Evolutionary conservation across 2,329 filamentous ascomycete genomes (phyloP), one percentile per base, ranked within the genome.

Genomic region (Fusarium austroafricanum): DNA sequence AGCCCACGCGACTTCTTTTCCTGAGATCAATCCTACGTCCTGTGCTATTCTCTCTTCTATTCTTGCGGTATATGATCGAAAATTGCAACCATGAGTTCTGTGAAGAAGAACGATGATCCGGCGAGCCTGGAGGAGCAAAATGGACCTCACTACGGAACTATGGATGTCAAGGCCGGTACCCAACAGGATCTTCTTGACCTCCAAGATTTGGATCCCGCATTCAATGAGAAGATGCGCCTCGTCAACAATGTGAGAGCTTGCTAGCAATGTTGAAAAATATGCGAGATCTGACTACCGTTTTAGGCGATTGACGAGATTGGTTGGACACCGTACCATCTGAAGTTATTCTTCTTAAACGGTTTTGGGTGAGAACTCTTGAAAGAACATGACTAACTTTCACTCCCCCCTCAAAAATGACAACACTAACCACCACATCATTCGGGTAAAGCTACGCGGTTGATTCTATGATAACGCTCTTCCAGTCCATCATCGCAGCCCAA

Each of bases 191-290:
- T 56, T 3, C 53, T 54, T 0, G 38, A 57, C n/a, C 1, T 57
- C 0, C 21, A 54, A 2, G 54, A 57, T 23, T 28, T 57, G 0
- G 54, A 57, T 11, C 54, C 54, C 7, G 54, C 54, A 4, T 57
- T 57, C 21, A 43, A 57, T 70, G 84, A 84, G 39, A 91, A 92
- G 76, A 92, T 91, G 88, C 84, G 89, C 69, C 80, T 92, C 28
- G 84, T 92, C 61, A 92, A 92, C 74, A 85, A 92, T 76, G 87
- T 87, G 23, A 38, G 52, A 26, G 9, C 6, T 26, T 8, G 9
- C 9, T 8, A 5, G 2, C 26, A 26, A 26, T 8, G 9, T 26
- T 26, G 7, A 5, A 6, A 1, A 17, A 7, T 12, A 6, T 7
- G 3, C 1, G 10, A n/a, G 20, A 12, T 39, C 26, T 51, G 1